phyloP scores from a whole-genome alignment of 2,329 filamentous ascomycete genomes.

The Leptoxyphium fumago region DNA sequence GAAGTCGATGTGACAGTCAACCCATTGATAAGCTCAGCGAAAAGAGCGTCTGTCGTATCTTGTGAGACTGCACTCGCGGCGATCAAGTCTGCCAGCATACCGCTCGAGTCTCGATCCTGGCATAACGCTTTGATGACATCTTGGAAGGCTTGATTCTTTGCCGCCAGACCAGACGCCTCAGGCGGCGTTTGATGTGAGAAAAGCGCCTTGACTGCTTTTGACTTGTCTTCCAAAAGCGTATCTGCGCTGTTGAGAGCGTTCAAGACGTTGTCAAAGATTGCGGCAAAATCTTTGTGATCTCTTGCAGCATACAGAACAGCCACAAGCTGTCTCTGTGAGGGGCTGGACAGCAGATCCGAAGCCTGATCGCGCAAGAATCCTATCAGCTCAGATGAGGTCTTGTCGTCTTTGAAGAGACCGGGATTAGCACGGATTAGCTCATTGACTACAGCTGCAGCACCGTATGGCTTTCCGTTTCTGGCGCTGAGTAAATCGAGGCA shows the following conservation, averaged over 20 bases:
- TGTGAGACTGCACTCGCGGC: constrained; percentile 16
- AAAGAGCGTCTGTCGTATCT: constrained; percentile 23
- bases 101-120: not conserved
- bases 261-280: constrained; percentile 12
- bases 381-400: constrained; percentile 26
- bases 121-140: constrained; percentile 21
- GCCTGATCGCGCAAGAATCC: constrained; percentile 42
- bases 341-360: constrained; percentile 47
- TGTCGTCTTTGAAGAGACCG: constrained; percentile 24
- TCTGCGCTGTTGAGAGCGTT: constrained; percentile 6
- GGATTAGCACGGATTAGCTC: constrained; percentile 33
- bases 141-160: constrained; percentile 3
- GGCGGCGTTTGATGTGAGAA: constrained; percentile 22
- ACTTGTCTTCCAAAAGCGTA: constrained; percentile 9
- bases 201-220: constrained; percentile 12
- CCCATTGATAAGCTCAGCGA: constrained; percentile 8
- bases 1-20: constrained; percentile 10
- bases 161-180: constrained; percentile 19
- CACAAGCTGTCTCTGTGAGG: constrained; percentile 52
- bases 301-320: constrained; percentile 43
- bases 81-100: constrained; percentile 9
- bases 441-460: constrained; percentile 45
- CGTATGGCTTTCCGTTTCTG: constrained; percentile 51
- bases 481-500: constrained; percentile 36
- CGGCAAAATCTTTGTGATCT: constrained; percentile 19